phyloP scores from a whole-genome alignment of 306 rosid genomes.

The Quercus berberidifolia region DNA sequence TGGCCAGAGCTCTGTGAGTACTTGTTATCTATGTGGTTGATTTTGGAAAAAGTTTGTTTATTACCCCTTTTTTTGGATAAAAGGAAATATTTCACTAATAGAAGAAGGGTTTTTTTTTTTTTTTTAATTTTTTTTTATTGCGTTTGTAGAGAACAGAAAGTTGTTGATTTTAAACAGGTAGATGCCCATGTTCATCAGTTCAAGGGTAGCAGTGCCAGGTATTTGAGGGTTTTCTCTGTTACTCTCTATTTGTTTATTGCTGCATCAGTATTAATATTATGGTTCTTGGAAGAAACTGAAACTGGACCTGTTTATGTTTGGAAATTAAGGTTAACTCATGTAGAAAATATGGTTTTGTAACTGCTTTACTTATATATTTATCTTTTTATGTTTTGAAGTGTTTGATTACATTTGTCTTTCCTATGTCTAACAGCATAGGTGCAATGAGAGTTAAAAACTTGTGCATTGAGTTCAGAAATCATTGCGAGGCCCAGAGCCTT shows the following conservation, averaged over 20 bases:
- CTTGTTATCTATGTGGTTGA: not conserved
- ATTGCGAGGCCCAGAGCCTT: conserved; percentile 56
- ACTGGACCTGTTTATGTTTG: not conserved
- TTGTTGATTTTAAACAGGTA: conserved; percentile 65
- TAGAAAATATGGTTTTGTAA: not conserved
- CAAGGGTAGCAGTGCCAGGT: conserved; percentile 87
- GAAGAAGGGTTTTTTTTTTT: not conserved
- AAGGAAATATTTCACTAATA: not conserved
- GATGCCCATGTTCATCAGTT: conserved; percentile 75
- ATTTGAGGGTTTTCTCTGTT: not conserved
- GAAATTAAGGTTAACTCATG: not conserved
- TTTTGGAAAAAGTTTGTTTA: not conserved
- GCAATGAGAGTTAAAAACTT: conserved; percentile 59
- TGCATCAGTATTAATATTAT: not conserved
- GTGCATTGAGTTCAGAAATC: conserved; percentile 52
- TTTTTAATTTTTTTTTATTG: not conserved
- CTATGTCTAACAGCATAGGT: conserved; percentile 50
- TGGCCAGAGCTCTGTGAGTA: conserved; percentile 60
- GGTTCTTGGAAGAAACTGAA: not conserved
- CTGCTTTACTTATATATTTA: not conserved
- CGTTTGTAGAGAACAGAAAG: conserved; percentile 45
- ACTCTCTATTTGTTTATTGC: not conserved
- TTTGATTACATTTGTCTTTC: not conserved
- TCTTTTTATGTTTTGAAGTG: not conserved
- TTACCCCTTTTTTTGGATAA: not conserved